A percentile compares a stretch with the other conserved stretches of the same genome.
These are phyloP conservation scores for Debaryomyces fabryi DNA, from an alignment of 1,139 yeast species.

Conservation along the genomic window DNA sequence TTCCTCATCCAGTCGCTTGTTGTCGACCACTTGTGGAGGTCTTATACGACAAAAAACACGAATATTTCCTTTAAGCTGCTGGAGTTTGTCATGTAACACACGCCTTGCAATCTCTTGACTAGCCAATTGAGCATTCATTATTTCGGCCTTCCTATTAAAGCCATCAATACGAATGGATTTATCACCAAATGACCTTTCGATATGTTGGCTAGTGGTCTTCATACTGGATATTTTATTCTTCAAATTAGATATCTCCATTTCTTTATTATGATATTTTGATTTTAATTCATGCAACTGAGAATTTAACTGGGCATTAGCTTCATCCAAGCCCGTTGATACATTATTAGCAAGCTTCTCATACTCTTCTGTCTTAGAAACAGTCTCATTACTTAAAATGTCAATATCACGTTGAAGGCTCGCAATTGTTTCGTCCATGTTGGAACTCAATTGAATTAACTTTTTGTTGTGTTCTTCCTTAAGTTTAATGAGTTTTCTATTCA, in stretches of 20 bases:
- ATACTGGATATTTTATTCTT: conserved; percentile 14
- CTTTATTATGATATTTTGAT: conserved; percentile 19
- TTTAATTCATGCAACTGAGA: conserved; percentile 14
- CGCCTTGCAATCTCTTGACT: conserved; percentile 49
- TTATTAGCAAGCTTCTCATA: conserved; percentile 5
- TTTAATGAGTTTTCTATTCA: conserved; percentile 27
- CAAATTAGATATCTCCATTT: conserved; percentile 24
- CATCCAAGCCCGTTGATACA: conserved; percentile 9
- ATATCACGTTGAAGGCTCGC: conserved; percentile 19
- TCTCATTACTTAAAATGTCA: conserved; percentile 13
- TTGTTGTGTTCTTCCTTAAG: conserved; percentile 30
- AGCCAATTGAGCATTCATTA: conserved; percentile 12
- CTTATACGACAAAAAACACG: conserved; percentile 88
- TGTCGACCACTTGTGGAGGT: conserved; percentile 44
- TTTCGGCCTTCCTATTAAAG: conserved; percentile 5
- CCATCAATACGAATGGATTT: conserved; percentile 13
- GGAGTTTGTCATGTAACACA: conserved; percentile 71
- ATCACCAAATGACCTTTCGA: conserved; percentile 3
- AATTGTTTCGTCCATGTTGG: conserved; percentile 25
- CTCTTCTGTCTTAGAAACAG: conserved; percentile 9
- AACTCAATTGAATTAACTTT: conserved; percentile 21
- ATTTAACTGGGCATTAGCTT: conserved; percentile 9
- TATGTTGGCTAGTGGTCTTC: conserved; percentile 10
- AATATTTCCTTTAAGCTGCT: conserved; percentile 89
- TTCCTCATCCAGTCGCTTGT: conserved; percentile 22